These are phyloP conservation scores for Cyclostephanos tholiformis DNA, from an alignment of 108 stramenopile species.

Conservation along the genomic window DNA sequence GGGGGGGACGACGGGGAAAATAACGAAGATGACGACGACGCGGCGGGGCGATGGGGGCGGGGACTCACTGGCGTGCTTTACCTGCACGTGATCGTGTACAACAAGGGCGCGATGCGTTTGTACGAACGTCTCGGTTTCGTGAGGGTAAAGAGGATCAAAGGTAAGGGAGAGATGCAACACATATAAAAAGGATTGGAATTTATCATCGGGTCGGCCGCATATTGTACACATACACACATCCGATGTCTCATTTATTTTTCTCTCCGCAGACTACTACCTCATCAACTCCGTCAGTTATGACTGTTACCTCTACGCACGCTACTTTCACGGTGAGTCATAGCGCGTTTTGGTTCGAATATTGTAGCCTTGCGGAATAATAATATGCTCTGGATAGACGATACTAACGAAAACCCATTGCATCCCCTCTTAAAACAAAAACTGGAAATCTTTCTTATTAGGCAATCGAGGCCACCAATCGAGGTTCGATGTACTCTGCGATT, in stretches of 20 bases:
- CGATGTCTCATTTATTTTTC: slow-evolving; percentile 2
- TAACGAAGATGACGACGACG: background rate
- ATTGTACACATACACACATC: background rate
- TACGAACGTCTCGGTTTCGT: slow-evolving; percentile 81
- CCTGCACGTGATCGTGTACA: slow-evolving; percentile 81
- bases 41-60: slow-evolving; percentile 29
- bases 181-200: slow-evolving; percentile 37
- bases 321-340: slow-evolving; percentile 66
- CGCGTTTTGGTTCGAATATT: background rate
- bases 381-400: background rate
- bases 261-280: slow-evolving; percentile 67
- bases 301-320: slow-evolving; percentile 83
- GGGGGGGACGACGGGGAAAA: slow-evolving; percentile 20
- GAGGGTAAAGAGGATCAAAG: slow-evolving; percentile 68
- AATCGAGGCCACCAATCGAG: slow-evolving; percentile 30
- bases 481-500: slow-evolving; percentile 10
- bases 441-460: background rate
- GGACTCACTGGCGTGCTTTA: slow-evolving; percentile 66
- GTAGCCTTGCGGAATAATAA: background rate
- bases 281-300: slow-evolving; percentile 66
- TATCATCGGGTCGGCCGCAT: background rate
- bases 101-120: slow-evolving; percentile 75
- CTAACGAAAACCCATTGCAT: background rate
- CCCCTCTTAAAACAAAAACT: background rate
- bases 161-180: slow-evolving; percentile 23